Evolutionary conservation across 768 basidiomycete species (phyloP).

Genomic region (Podaxis sp.): DNA sequence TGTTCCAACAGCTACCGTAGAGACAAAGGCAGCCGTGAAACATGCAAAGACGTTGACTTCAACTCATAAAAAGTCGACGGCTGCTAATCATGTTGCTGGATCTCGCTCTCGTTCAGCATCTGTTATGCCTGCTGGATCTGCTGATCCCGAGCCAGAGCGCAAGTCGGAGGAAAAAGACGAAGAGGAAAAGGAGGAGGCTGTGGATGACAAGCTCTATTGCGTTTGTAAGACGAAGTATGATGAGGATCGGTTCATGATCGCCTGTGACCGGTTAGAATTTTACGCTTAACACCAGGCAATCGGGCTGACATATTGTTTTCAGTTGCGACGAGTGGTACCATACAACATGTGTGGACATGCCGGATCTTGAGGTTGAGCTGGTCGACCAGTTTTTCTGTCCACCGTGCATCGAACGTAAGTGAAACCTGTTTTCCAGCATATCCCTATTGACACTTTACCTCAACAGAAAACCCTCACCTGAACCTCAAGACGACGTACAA

Average conservation of each 20-base stretch:
- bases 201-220: conserved; percentile 78
- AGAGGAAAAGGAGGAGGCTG: conserved; percentile 46
- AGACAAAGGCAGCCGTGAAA: conserved; percentile 29
- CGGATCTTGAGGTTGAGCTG: conserved; percentile 79
- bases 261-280: conserved; percentile 77
- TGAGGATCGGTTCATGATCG: conserved; percentile 89
- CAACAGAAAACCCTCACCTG: conserved; percentile 57
- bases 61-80: conserved; percentile 17
- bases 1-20: conserved; percentile 11
- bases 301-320: neutral
- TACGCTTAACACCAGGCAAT: neutral
- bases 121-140: conserved; percentile 51
- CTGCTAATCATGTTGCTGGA: conserved; percentile 26
- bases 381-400: conserved; percentile 94
- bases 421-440: neutral
- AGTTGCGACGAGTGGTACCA: conserved; percentile 98
- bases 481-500: conserved; percentile 77
- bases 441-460: conserved; percentile 3
- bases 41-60: conserved; percentile 14
- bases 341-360: conserved; percentile 79
- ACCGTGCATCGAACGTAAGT: conserved; percentile 71
- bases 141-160: conserved; percentile 36
- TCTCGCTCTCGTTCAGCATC: conserved; percentile 73
- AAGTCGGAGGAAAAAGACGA: conserved; percentile 44
- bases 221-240: conserved; percentile 87